Evolutionary conservation across 1,139 yeast genomes (phyloP).

Genomic region (Suhomyces taliae): DNA sequence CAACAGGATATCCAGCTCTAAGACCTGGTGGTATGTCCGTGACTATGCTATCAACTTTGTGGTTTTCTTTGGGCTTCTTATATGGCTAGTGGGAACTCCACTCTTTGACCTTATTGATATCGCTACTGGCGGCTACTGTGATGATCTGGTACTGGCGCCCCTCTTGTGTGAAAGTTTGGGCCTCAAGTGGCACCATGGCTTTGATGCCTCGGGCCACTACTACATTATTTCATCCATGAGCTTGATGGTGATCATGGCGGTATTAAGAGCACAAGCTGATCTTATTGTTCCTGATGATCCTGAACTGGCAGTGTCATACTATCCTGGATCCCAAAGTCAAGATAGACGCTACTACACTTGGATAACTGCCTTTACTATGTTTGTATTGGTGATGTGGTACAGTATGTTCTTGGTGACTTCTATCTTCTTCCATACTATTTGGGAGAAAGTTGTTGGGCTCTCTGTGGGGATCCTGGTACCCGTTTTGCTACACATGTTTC

Average conservation of each 20-base stretch:
- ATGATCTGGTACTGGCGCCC: background rate
- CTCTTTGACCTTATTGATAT: slow-evolving; percentile 42
- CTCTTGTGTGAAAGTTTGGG: slow-evolving; percentile 30
- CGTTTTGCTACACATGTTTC: background rate
- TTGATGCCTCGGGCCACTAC: slow-evolving; percentile 66
- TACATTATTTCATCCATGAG: slow-evolving; percentile 53
- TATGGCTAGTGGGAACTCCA: slow-evolving; percentile 51
- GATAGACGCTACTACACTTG: background rate
- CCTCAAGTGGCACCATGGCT: slow-evolving; percentile 58
- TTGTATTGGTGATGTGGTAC: slow-evolving; percentile 39
- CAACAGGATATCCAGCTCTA: slow-evolving; percentile 8
- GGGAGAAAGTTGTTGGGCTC: slow-evolving; percentile 57
- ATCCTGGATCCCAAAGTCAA: background rate
- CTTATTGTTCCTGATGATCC: background rate
- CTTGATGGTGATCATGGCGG: slow-evolving; percentile 33
- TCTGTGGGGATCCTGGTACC: slow-evolving; percentile 47
- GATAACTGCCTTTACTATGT: slow-evolving; percentile 7
- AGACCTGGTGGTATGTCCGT: slow-evolving; percentile 5
- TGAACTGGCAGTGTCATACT: background rate
- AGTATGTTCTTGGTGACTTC: slow-evolving; percentile 53
- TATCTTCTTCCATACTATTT: slow-evolving; percentile 59
- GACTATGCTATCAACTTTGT: slow-evolving; percentile 18
- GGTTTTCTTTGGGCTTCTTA: slow-evolving; percentile 21
- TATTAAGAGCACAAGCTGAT: background rate
- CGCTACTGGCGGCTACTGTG: slow-evolving; percentile 9